phyloP scores from a whole-genome alignment of 257 asterid species.

The Rubia yunnanensis region DNA sequence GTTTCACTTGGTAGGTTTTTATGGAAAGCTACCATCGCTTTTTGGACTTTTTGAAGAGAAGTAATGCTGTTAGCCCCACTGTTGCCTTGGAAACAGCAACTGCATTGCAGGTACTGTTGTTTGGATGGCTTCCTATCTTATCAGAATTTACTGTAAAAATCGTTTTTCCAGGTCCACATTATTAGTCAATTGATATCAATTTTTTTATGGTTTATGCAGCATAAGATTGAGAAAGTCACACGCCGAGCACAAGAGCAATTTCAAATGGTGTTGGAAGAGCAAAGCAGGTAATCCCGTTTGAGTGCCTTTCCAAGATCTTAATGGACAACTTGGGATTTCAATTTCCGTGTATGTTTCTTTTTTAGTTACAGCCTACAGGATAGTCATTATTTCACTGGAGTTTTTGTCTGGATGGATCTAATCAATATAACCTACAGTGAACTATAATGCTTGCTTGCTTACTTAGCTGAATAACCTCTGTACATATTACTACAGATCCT shows the following conservation, averaged over 20 bases:
- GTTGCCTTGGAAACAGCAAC: constrained; percentile 94
- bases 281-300: constrained; percentile 60
- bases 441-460: background rate
- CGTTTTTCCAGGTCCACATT: constrained; percentile 6
- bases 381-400: background rate
- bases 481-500: too few relatives aligned
- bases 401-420: background rate
- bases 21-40: constrained; percentile 85
- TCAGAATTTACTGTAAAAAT: constrained; percentile 5
- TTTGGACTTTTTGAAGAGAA: constrained; percentile 76
- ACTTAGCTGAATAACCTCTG: background rate
- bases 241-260: constrained; percentile 98
- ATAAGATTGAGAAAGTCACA: constrained; percentile 87
- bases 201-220: constrained; percentile 39
- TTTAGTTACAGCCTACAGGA: background rate
- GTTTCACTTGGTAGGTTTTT: constrained; percentile 42
- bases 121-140: background rate
- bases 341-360: background rate
- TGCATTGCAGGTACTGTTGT: constrained; percentile 69
- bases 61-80: constrained; percentile 89
- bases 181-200: constrained; percentile 23
- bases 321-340: constrained; percentile 2
- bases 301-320: constrained; percentile 10
- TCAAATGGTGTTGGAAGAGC: constrained; percentile 95
- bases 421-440: background rate